Conservation (phyloP, 768 basidiomycete species). For the Hypholoma sublateritium region DNA sequence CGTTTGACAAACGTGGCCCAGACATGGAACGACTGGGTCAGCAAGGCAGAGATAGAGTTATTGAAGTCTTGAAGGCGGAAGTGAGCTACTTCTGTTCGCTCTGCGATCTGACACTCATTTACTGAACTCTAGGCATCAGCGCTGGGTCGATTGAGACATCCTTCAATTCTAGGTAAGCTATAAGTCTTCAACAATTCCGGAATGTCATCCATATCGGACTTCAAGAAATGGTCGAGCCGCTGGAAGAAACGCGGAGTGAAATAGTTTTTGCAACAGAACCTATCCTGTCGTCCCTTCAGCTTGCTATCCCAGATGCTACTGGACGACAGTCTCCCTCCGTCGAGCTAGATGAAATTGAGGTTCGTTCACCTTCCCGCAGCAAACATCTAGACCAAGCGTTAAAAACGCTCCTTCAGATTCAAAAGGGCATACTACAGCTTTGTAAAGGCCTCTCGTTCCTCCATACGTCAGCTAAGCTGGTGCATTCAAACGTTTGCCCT, state of each 20-base stretch:
- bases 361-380: conserved; percentile 30
- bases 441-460: conserved; percentile 89
- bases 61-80: conserved; percentile 91
- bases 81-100: conserved; percentile 37
- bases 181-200: background rate
- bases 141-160: conserved; percentile 84
- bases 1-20: conserved; percentile 76
- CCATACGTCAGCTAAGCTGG: conserved; percentile 87
- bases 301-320: conserved; percentile 65
- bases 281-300: conserved; percentile 76
- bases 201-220: conserved; percentile 9
- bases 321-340: conserved; percentile 55
- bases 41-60: conserved; percentile 64
- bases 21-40: conserved; percentile 73
- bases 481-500: conserved; percentile 88
- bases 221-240: conserved; percentile 93
- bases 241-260: conserved; percentile 89
- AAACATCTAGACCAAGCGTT: conserved; percentile 2
- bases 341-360: conserved; percentile 97
- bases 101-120: background rate
- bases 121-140: conserved; percentile 65
- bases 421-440: conserved; percentile 93
- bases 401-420: conserved; percentile 58
- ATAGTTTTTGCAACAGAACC: conserved; percentile 94
- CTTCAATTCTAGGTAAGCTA: conserved; percentile 78